Evolutionary conservation across 345 rosid species (phyloP).

Genomic region (Corchorus capsularis): DNA sequence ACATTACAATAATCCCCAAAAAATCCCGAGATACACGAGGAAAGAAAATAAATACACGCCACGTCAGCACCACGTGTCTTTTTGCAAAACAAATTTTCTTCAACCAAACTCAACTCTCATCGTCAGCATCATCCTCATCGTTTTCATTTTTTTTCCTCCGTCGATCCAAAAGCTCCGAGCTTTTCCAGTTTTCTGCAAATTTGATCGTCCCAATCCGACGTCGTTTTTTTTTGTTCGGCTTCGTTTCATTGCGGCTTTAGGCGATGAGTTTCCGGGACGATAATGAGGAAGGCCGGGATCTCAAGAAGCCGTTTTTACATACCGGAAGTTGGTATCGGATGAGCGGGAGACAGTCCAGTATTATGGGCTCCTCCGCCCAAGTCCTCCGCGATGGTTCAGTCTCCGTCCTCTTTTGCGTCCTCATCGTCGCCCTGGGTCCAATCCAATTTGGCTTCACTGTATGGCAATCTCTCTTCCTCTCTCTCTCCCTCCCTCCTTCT

Average conservation of each 20-base stretch:
- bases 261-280: slow-evolving; percentile 63
- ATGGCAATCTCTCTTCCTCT: neutral
- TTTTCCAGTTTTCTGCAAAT: neutral
- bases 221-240: neutral
- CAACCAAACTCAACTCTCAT: neutral
- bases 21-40: too few relatives aligned
- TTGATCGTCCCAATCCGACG: neutral
- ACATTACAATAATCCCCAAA: neutral
- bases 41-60: neutral
- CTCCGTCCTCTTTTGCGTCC: slow-evolving; percentile 71
- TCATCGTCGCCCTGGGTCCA: slow-evolving; percentile 72
- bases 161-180: neutral
- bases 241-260: neutral
- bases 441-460: slow-evolving; percentile 81
- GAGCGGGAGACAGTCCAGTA: slow-evolving; percentile 68
- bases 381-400: slow-evolving; percentile 64
- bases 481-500: too few relatives aligned
- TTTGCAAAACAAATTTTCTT: neutral
- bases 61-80: neutral
- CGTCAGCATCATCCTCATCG: neutral
- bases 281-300: slow-evolving; percentile 51
- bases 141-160: neutral
- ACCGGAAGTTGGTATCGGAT: slow-evolving; percentile 80
- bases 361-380: slow-evolving; percentile 52
- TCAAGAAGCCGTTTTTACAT: slow-evolving; percentile 68